These are phyloP conservation scores for Xylaria sp. DNA, from an alignment of 2,329 filamentous ascomycete species.

Conservation along the genomic window DNA sequence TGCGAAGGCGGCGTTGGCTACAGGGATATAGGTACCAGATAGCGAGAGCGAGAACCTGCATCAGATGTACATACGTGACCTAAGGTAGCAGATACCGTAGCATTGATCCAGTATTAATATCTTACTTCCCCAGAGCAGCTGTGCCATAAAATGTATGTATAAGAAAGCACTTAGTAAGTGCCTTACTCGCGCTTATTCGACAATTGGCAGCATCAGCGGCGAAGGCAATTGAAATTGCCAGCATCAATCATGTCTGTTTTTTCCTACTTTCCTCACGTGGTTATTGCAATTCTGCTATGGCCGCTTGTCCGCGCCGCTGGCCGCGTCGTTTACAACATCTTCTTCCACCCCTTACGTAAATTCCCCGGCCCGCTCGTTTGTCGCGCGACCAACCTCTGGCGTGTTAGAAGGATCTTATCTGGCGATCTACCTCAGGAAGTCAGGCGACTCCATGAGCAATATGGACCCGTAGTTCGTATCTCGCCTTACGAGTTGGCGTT, in stretches of 20 bases:
- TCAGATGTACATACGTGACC: too few relatives aligned
- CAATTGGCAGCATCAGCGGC: neutral
- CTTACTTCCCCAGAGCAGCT: neutral
- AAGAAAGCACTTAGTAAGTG: neutral
- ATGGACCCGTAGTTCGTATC: conserved; percentile 33
- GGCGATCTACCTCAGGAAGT: conserved; percentile 22
- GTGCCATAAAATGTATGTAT: neutral
- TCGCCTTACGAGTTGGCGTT: conserved; percentile 29
- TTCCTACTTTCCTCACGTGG: conserved; percentile 8
- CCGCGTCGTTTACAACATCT: conserved; percentile 29
- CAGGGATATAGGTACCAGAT: conserved; percentile 1
- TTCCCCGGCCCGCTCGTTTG: conserved; percentile 29
- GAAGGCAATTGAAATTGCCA: too few relatives aligned
- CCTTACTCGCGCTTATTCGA: neutral
- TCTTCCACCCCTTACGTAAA: conserved; percentile 32
- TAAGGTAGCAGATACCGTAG: neutral
- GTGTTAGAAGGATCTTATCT: conserved; percentile 5
- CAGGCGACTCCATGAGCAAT: conserved; percentile 25
- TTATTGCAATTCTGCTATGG: conserved; percentile 1
- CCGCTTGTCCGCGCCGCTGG: conserved; percentile 4
- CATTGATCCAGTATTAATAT: neutral
- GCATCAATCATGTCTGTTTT: neutral
- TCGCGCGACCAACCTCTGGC: conserved; percentile 27
- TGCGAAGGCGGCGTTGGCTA: neutral
- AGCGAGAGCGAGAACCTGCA: too few relatives aligned